These are phyloP conservation scores for Entomortierella parvispora DNA, from an alignment of 192 early-diverging fungal species.

Conservation along the genomic window DNA sequence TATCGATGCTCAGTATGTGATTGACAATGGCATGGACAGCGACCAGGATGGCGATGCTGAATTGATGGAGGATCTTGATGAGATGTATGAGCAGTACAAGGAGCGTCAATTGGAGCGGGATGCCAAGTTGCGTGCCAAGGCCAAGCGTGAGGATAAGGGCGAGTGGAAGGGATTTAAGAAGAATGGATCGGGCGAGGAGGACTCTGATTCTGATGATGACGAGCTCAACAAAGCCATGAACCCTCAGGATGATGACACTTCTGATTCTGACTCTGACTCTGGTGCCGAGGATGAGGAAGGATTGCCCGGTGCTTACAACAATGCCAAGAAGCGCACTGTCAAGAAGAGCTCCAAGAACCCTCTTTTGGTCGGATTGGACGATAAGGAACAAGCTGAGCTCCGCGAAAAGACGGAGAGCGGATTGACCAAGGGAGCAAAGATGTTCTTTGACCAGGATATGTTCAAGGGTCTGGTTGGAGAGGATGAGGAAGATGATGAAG, in stretches of 20 bases:
- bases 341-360: constrained; percentile 60
- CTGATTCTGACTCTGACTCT: constrained; percentile 49
- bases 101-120: constrained; percentile 79
- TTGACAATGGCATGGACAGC: constrained; percentile 33
- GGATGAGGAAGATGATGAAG: constrained; percentile 67
- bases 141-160: constrained; percentile 72
- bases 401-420: constrained; percentile 56
- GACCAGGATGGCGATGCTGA: constrained; percentile 56
- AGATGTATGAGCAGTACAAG: constrained; percentile 76
- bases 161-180: constrained; percentile 74
- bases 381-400: constrained; percentile 61
- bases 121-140: constrained; percentile 78
- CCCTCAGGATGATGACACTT: constrained; percentile 24
- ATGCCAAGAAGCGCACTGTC: constrained; percentile 30
- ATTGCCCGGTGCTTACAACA: constrained; percentile 38
- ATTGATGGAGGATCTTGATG: constrained; percentile 74
- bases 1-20: constrained; percentile 43
- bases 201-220: constrained; percentile 50
- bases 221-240: constrained; percentile 6
- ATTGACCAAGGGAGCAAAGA: constrained; percentile 84
- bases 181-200: constrained; percentile 53
- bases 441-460: constrained; percentile 96
- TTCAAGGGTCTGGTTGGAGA: constrained; percentile 76
- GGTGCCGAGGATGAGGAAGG: constrained; percentile 58
- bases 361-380: constrained; percentile 62